Base-by-base conservation (phyloP, 331 rosid genomes). In the Rosa hybrid region DNA sequence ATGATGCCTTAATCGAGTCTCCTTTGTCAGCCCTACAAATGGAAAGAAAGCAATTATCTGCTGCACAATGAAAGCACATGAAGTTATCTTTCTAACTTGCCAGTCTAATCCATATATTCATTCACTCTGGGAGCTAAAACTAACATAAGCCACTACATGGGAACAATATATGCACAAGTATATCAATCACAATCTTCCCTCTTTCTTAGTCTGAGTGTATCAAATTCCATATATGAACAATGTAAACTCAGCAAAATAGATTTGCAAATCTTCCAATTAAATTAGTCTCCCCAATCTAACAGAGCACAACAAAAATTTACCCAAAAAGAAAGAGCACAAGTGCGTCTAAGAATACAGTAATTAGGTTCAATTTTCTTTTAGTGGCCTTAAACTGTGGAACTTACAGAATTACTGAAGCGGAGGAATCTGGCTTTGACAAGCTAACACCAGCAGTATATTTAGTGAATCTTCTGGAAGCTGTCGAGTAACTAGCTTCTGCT, bases 401-500 rank as follows among this genome's bases (percentile, higher is more conserved):
- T 77, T 82, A 87, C 86, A 87, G 48, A 74, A 94, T 86, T 51
- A 90, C 91, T 21, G 97, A 92, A 64, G 92, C 92, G 57, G 54
- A 74, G 77, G 93, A 94, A 77, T 74, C 80, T 71, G 93, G 93
- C 81, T 88, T 71, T 74, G 90, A 80, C 86, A 92, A 84, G 84
- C 93, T 88, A 51, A 94, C 78, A 16, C 98, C 98, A 75, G 94
- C 92, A 77, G 90, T 91, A 81, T 94, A 94, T 81, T 91, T 92
- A 17, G 90, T 56, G 63, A 92, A 91, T n/a, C 69, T 86, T 34
- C 89, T 78, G 59, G 85, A 70, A 82, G 62, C 54, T 21, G 91
- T 84, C 12, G 68, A 80, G 83, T 82, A 92, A 82, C 92, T 87
- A 57, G 91, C 91, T 90, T 94, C 94, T 17, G 91, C 94, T 63